Conservation (phyloP, 2,329 filamentous ascomycete species). For the Lecanicillium sp. region DNA sequence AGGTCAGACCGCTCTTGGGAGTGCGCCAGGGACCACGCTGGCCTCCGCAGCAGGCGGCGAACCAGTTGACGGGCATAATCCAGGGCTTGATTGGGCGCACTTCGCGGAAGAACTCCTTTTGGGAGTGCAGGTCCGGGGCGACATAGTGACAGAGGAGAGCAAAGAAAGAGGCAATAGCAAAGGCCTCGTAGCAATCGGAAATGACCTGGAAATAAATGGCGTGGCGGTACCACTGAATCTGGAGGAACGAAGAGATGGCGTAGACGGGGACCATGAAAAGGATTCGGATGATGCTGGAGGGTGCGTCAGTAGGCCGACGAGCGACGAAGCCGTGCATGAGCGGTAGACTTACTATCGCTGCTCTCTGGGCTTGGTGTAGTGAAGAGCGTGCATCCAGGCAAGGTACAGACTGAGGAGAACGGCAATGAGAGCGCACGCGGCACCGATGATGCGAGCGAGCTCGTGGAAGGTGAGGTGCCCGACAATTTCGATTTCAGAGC, state of each 20-base stretch:
- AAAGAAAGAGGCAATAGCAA: constrained; percentile 84
- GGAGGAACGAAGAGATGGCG: constrained; percentile 65
- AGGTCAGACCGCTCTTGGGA: constrained; percentile 76
- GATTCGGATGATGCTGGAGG: constrained; percentile 72
- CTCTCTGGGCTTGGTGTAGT: constrained; percentile 56
- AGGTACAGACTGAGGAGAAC: constrained; percentile 49
- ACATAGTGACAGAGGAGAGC: constrained; percentile 75
- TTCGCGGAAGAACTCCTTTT: constrained; percentile 74
- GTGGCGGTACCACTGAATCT: constrained; percentile 67
- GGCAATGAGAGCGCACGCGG: constrained; percentile 42
- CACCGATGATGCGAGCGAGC: constrained; percentile 46
- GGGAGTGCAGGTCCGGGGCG: constrained; percentile 68
- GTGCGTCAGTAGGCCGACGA: constrained; percentile 2
- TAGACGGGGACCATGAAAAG: constrained; percentile 85
- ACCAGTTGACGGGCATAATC: constrained; percentile 68
- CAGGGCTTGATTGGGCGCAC: constrained; percentile 62
- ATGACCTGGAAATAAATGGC: constrained; percentile 77
- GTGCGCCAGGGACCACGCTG: constrained; percentile 63
- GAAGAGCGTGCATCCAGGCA: constrained; percentile 51
- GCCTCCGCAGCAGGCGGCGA: constrained; percentile 65
- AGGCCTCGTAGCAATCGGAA: constrained; percentile 82
- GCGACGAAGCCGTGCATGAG: not conserved
- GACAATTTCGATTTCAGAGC: constrained; percentile 41
- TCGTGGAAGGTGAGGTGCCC: constrained; percentile 49
- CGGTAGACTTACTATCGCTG: constrained; percentile 46